These are phyloP conservation scores for Phytophthora citricola DNA, from an alignment of 352 stramenopile genomes.

Conservation along the genomic window DNA sequence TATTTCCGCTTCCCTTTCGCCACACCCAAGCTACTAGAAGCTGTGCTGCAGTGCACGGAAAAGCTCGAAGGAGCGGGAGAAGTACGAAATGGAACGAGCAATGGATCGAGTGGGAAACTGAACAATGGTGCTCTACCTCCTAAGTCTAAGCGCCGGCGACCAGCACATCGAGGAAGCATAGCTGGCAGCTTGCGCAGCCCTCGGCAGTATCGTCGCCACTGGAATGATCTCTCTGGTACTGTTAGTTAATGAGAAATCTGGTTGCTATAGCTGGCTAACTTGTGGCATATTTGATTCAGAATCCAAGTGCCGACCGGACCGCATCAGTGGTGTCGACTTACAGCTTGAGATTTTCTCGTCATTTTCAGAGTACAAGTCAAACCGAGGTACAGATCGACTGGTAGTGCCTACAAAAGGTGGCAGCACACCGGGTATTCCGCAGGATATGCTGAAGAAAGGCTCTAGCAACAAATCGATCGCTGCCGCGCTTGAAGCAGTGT, in stretches of 20 bases:
- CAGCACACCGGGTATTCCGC: slow-evolving; percentile 38
- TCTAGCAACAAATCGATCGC: slow-evolving; percentile 41
- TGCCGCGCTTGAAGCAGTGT: slow-evolving; percentile 50
- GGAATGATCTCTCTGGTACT: slow-evolving; percentile 65
- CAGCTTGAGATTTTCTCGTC: slow-evolving; percentile 59
- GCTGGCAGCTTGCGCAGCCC: slow-evolving; percentile 56
- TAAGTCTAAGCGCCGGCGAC: slow-evolving; percentile 29
- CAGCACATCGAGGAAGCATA: slow-evolving; percentile 19
- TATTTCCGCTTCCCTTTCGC: slow-evolving; percentile 77
- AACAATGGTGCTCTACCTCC: slow-evolving; percentile 19
- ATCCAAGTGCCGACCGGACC: slow-evolving; percentile 40
- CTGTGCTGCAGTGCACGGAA: slow-evolving; percentile 61
- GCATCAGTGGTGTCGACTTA: slow-evolving; percentile 53
- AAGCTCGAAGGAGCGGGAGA: slow-evolving; percentile 47
- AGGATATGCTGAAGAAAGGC: slow-evolving; percentile 49
- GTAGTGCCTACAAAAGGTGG: slow-evolving; percentile 37
- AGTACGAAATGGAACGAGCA: slow-evolving; percentile 10
- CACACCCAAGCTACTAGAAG: slow-evolving; percentile 51
- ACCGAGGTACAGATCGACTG: slow-evolving; percentile 45
- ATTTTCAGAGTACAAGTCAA: slow-evolving; percentile 56
- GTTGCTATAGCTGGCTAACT: slow-evolving; percentile 3
- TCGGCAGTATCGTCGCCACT: slow-evolving; percentile 56
- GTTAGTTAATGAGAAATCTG: neutral
- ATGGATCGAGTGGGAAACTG: slow-evolving; percentile 17
- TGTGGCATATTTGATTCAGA: slow-evolving; percentile 21